These are phyloP conservation scores for Pseudocercospora pini-densiflorae DNA, from an alignment of 2,329 filamentous ascomycete genomes.

Conservation along the genomic window DNA sequence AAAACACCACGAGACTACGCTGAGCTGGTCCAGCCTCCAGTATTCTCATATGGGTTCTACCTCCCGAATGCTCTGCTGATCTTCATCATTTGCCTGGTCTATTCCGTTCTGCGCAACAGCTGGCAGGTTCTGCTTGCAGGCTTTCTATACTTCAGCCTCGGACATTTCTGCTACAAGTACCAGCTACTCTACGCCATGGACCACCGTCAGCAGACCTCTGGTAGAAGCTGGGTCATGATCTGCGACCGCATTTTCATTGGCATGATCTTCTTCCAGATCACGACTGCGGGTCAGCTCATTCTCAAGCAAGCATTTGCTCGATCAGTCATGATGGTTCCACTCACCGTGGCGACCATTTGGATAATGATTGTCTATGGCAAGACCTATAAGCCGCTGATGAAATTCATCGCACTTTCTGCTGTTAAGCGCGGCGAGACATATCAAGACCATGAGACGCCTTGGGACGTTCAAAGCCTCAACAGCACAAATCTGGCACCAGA, in stretches of 20 bases:
- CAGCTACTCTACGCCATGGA: conserved; percentile 99
- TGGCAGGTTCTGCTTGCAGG: conserved; percentile 83
- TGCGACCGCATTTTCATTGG: conserved; percentile 89
- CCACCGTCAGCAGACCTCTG: conserved; percentile 91
- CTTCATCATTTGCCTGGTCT: conserved; percentile 94
- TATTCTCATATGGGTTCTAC: conserved; percentile 96
- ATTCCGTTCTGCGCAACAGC: conserved; percentile 81
- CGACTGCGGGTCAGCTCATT: conserved; percentile 86
- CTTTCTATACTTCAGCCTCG: conserved; percentile 78
- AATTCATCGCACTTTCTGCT: conserved; percentile 88
- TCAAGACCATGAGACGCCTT: conserved; percentile 37
- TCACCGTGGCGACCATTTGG: conserved; percentile 83
- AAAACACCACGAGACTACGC: conserved; percentile 90
- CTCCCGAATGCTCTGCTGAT: conserved; percentile 90
- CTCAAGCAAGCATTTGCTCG: conserved; percentile 73
- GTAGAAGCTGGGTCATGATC: conserved; percentile 94
- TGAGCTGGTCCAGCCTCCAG: conserved; percentile 77
- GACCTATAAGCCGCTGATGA: conserved; percentile 86
- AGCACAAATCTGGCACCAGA: conserved; percentile 35
- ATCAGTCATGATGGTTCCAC: conserved; percentile 73
- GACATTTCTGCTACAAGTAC: conserved; percentile 93
- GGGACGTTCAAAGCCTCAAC: conserved; percentile 27
- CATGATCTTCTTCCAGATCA: conserved; percentile 84
- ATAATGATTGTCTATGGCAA: conserved; percentile 81
- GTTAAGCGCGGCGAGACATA: conserved; percentile 66